These are phyloP conservation scores for Cicer yamashitae DNA, from an alignment of 306 rosid genomes.

Conservation along the genomic window DNA sequence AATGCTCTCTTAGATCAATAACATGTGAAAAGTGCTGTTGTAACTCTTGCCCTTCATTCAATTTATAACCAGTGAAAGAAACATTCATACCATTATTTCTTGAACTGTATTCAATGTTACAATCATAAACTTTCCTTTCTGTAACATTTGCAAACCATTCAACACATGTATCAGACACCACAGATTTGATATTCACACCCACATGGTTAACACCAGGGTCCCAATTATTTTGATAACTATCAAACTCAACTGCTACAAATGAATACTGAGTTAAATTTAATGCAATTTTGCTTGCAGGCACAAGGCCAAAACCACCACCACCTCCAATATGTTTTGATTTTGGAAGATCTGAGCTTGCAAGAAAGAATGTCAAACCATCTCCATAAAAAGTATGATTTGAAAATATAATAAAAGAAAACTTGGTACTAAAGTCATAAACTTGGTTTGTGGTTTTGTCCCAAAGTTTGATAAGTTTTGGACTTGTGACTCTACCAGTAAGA, in stretches of 20 bases:
- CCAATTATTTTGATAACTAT: not conserved
- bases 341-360: not conserved
- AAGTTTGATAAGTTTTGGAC: not conserved
- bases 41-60: not conserved
- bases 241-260: constrained; percentile 60
- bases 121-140: not conserved
- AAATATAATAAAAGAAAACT: constrained; percentile 15
- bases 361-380: constrained; percentile 30
- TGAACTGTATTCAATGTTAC: constrained; percentile 28
- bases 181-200: constrained; percentile 39
- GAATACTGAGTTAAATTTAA: constrained; percentile 14
- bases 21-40: not conserved
- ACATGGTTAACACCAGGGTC: constrained; percentile 44
- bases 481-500: constrained; percentile 2
- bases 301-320: constrained; percentile 11
- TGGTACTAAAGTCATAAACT: constrained; percentile 1
- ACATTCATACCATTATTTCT: not conserved
- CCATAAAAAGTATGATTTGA: constrained; percentile 2
- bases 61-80: constrained; percentile 25
- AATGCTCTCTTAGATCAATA: constrained; percentile 16
- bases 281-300: not conserved
- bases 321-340: not conserved
- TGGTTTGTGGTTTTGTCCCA: not conserved
- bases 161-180: not conserved
- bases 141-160: constrained; percentile 26